These are phyloP conservation scores for Oehlia diaphana DNA, from an alignment of 192 early-diverging fungal species.

Conservation along the genomic window DNA sequence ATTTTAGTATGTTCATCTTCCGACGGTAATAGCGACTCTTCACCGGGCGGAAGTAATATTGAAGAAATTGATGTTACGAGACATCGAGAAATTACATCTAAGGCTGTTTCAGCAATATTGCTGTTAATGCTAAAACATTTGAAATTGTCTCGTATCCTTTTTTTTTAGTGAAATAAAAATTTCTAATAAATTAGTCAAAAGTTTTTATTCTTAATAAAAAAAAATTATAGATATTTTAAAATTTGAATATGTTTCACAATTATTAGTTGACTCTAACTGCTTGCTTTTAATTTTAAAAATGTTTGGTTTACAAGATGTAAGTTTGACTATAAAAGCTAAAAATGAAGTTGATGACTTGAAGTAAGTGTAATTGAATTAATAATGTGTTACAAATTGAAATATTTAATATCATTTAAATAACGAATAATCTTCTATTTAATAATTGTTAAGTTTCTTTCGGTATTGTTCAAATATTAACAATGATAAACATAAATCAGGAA, in stretches of 20 bases:
- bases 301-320: constrained; percentile 70
- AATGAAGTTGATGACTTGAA: constrained; percentile 51
- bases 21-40: constrained; percentile 25
- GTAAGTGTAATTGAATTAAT: constrained; percentile 34
- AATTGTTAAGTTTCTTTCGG: constrained; percentile 24
- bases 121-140: constrained; percentile 63
- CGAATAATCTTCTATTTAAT: constrained; percentile 1
- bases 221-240: constrained; percentile 60
- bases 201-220: constrained; percentile 1
- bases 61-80: constrained; percentile 57
- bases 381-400: neutral
- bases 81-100: constrained; percentile 72
- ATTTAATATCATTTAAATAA: neutral
- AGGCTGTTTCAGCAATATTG: constrained; percentile 68
- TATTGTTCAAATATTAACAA: constrained; percentile 27
- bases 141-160: constrained; percentile 64
- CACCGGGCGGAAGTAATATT: constrained; percentile 21
- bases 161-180: neutral
- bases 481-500: constrained; percentile 24
- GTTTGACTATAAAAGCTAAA: constrained; percentile 46
- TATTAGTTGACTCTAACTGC: constrained; percentile 81
- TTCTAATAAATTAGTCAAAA: neutral
- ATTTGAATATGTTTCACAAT: constrained; percentile 76
- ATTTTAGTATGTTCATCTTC: constrained; percentile 10
- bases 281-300: constrained; percentile 82